Conservation (phyloP, 257 asterid species). For the Salvia rosmarinus region DNA sequence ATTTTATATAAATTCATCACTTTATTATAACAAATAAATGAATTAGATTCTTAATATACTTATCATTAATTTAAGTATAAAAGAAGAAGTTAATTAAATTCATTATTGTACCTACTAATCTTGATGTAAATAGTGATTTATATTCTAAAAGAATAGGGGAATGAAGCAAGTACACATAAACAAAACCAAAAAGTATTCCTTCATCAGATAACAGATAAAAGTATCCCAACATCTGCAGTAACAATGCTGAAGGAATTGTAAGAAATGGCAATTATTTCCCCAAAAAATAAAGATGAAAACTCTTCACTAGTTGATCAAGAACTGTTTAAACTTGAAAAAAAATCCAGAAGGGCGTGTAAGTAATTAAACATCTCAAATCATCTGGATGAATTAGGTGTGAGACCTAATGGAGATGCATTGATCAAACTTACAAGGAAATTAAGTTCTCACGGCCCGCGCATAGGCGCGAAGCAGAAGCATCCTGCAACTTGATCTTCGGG, state of each 20-base stretch:
- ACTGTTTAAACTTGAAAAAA: neutral
- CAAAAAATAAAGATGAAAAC: conserved; percentile 13
- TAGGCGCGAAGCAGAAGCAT: conserved; percentile 78
- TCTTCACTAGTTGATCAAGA: conserved; percentile 24
- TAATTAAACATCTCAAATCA: conserved; percentile 25
- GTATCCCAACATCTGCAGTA: conserved; percentile 7
- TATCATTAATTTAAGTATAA: too few relatives aligned
- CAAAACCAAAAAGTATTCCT: neutral
- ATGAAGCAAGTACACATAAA: neutral
- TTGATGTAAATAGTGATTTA: neutral
- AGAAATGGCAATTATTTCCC: conserved; percentile 11
- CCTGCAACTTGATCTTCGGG: conserved; percentile 75
- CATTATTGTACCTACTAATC: neutral
- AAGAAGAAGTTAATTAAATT: too few relatives aligned
- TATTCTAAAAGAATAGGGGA: too few relatives aligned
- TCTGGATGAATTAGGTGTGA: conserved; percentile 1
- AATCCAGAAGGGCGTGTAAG: neutral
- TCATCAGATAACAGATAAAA: conserved; percentile 1
- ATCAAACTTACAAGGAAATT: neutral
- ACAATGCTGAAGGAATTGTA: conserved; percentile 16
- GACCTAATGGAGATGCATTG: neutral
- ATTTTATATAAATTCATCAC: too few relatives aligned
- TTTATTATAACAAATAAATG: too few relatives aligned
- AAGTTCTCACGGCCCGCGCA: conserved; percentile 66
- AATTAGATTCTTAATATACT: too few relatives aligned